Evolutionary conservation across 805 yeast species (phyloP), one percentile per base, ranked within the genome.

Genomic region (Blastobotrys parvus): DNA sequence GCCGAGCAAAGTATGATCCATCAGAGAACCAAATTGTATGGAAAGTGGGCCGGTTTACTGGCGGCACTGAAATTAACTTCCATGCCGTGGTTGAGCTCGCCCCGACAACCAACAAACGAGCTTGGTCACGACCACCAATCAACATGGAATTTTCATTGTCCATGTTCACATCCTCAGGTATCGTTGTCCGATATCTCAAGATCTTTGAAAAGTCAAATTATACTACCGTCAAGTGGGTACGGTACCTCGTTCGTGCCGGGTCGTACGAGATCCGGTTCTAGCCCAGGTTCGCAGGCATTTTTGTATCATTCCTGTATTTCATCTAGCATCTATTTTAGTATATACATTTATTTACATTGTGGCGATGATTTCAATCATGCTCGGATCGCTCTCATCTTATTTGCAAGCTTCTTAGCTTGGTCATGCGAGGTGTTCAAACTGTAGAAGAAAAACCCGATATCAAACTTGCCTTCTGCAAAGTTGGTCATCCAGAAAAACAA

Each of bases 171-270:
- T 69, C 82, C 47, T 79, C 90, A 6, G 94, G 95, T 0, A 66
- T 86, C 37, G 72, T 75, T 15, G 90, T 89, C 31, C 73, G 82
- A 47, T 82, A 75, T 58, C 68, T 89, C 52, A 78, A 76, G 56
- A 80, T 90, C 3, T 66, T 58, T 47, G 71, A 89, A 65, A 64
- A 71, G 60, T 54, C 63, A 54, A 75, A 75, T 43, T 85, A 86
- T 63, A 67, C 72, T 21, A 78, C 94, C 0, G 77, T 84, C 18
- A 90, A 89, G 59, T 87, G 94, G 94, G 94, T 89, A 27, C 77
- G 84, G 53, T 90, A 90, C 59, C 59, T 74, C 13, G 72, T 90
- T 1, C 75, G 72, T 47, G 78, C 90, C 0, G 95, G 95, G 0
- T 74, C 82, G 4, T 88, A 85, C 53, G 96, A 89, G 48, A 71